These are phyloP conservation scores for Eucalyptus caleyi DNA, from an alignment of 345 rosid species.

Conservation along the genomic window DNA sequence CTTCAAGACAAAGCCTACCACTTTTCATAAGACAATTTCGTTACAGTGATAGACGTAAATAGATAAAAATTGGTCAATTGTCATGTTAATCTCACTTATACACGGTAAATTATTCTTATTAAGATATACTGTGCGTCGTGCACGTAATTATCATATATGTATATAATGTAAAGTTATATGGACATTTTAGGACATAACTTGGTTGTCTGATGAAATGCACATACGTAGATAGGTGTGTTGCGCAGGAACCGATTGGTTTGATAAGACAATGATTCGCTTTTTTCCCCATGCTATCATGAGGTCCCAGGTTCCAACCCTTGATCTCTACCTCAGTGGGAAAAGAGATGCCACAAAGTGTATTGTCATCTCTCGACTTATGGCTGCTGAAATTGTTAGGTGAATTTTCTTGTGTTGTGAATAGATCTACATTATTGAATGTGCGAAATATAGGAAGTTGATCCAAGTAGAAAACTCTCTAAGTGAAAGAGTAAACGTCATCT, in stretches of 20 bases:
- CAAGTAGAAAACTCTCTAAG: too few species aligned
- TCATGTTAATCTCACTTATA: rapidly evolving
- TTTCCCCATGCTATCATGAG: too few species aligned
- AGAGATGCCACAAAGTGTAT: neutral
- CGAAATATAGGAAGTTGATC: too few species aligned
- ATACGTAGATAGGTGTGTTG: neutral
- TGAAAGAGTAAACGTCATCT: too few species aligned
- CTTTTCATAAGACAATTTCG: neutral
- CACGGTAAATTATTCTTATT: neutral
- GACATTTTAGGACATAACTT: neutral
- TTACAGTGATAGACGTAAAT: rapidly evolving
- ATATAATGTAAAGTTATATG: neutral
- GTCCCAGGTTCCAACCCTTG: too few species aligned
- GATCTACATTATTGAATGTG: too few species aligned
- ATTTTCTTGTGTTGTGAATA: too few species aligned
- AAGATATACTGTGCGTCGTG: neutral
- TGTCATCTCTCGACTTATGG: neutral
- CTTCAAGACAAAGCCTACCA: neutral
- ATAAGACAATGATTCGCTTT: too few species aligned
- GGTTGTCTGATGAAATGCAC: neutral
- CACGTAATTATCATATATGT: neutral
- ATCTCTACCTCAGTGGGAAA: neutral
- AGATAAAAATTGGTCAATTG: rapidly evolving
- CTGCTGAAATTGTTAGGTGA: neutral
- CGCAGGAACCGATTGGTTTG: rapidly evolving